phyloP scores from a whole-genome alignment of 2,329 filamentous ascomycete species.

The Penicillium sclerotiorum region DNA sequence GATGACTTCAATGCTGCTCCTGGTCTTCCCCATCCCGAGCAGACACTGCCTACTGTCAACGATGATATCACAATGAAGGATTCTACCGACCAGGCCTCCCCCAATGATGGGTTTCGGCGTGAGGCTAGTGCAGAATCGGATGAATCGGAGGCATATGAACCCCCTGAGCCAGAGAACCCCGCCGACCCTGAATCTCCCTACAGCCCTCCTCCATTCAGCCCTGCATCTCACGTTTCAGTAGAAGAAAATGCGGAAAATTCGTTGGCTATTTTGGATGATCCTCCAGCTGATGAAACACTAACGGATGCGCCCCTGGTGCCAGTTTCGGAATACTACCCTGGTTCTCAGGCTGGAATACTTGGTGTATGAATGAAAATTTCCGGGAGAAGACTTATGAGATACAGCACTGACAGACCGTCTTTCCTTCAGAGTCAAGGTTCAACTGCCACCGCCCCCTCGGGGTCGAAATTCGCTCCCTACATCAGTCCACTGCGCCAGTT shows the following conservation, averaged over 20 bases:
- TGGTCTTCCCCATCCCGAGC: slow-evolving; percentile 12
- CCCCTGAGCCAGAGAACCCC: slow-evolving; percentile 47
- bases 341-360: slow-evolving; percentile 32
- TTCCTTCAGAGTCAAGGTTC: slow-evolving; percentile 27
- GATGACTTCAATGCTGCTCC: neutral
- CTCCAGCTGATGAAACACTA: slow-evolving; percentile 34
- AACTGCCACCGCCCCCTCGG: slow-evolving; percentile 12
- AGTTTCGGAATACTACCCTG: slow-evolving; percentile 21
- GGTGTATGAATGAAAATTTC: slow-evolving; percentile 34
- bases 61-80: slow-evolving; percentile 14
- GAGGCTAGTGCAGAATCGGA: slow-evolving; percentile 28
- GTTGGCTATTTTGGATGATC: slow-evolving; percentile 23
- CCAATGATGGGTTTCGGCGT: slow-evolving; percentile 17
- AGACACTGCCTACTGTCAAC: slow-evolving; percentile 3
- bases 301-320: slow-evolving; percentile 34
- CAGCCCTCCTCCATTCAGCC: slow-evolving; percentile 38
- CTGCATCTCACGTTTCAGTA: slow-evolving; percentile 38
- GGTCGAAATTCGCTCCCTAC: slow-evolving; percentile 64
- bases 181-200: slow-evolving; percentile 31
- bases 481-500: slow-evolving; percentile 81
- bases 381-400: slow-evolving; percentile 10
- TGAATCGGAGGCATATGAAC: slow-evolving; percentile 59
- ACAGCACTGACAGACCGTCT: slow-evolving; percentile 30
- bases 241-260: slow-evolving; percentile 20
- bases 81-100: slow-evolving; percentile 8